A percentile compares a stretch with the other conserved stretches of the same genome.
Conservation (phyloP, 2,329 filamentous ascomycete species). For the Lasiodiplodia hormozganensis region DNA sequence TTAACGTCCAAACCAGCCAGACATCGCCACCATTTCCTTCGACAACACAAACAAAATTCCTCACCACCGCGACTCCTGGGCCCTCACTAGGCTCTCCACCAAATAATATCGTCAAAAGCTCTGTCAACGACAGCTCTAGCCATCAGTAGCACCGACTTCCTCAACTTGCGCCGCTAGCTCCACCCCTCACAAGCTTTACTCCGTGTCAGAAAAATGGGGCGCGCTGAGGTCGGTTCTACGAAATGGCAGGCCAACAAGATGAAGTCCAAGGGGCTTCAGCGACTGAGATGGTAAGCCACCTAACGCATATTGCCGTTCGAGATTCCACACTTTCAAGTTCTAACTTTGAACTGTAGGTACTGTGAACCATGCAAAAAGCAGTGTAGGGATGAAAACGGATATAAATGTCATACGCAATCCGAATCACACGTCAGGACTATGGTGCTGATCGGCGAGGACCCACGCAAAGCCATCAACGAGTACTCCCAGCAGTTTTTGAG, state of each 20-base stretch:
- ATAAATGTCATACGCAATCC: constrained; percentile 64
- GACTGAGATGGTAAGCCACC: constrained; percentile 73
- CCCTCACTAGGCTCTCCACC: background rate
- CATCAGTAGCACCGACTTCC: background rate
- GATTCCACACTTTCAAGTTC: too few relatives aligned
- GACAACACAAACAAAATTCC: background rate
- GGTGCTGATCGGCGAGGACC: constrained; percentile 84
- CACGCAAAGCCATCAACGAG: constrained; percentile 81
- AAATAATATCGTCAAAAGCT: background rate
- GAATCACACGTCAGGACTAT: constrained; percentile 92
- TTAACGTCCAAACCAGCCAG: background rate
- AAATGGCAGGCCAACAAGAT: constrained; percentile 91
- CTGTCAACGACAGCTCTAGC: background rate
- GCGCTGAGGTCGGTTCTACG: constrained; percentile 90
- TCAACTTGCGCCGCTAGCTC: background rate
- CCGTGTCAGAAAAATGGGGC: constrained; percentile 73
- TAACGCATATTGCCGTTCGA: background rate
- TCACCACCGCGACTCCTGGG: background rate
- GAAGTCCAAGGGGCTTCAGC: constrained; percentile 78
- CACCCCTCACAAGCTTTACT: background rate
- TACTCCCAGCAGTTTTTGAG: constrained; percentile 82
- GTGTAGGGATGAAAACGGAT: constrained; percentile 86
- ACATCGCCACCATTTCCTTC: background rate
- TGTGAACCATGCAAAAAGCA: constrained; percentile 81
- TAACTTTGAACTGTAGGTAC: constrained; percentile 54